Conservation (phyloP, 2,329 filamentous ascomycete species). For the Fonsecaea erecta region DNA sequence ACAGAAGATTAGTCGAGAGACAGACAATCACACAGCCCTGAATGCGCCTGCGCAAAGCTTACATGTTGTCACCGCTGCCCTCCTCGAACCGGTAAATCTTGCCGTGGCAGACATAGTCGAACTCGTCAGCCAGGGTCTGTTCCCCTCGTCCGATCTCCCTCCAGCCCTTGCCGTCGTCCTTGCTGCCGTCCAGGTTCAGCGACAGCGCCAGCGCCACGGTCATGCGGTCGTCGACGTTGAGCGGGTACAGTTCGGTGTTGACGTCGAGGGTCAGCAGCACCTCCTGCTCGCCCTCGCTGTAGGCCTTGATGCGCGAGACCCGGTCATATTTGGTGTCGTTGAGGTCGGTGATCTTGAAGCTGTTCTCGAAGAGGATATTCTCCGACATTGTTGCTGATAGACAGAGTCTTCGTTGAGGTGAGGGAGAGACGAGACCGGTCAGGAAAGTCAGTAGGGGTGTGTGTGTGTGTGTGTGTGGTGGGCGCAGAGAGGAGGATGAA, state of each 20-base stretch:
- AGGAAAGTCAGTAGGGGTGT: too few species aligned
- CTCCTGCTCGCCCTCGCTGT: constrained; percentile 61
- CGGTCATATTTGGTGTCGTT: constrained; percentile 93
- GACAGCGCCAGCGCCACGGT: constrained; percentile 83
- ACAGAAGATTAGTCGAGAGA: constrained; percentile 39
- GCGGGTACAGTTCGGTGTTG: constrained; percentile 89
- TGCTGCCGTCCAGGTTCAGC: constrained; percentile 81
- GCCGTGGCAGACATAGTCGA: constrained; percentile 58
- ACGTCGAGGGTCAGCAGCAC: constrained; percentile 86
- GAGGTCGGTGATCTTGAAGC: constrained; percentile 78
- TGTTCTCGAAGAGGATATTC: constrained; percentile 90
- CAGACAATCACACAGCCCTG: background rate
- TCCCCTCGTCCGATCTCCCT: constrained; percentile 68
- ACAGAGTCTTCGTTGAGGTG: background rate
- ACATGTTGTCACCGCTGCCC: constrained; percentile 81
- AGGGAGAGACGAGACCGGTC: too few species aligned
- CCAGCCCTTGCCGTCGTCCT: constrained; percentile 77
- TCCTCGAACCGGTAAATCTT: constrained; percentile 60
- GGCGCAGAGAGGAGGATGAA: background rate
- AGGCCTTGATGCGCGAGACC: constrained; percentile 79
- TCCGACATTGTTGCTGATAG: constrained; percentile 68
- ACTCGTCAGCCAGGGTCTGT: constrained; percentile 59
- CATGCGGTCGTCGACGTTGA: constrained; percentile 73
- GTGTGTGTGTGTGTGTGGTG: too few species aligned
- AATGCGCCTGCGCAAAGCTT: constrained; percentile 48